Base-by-base conservation (phyloP, 2,329 filamentous ascomycete species). In the Aspergillus terreus region DNA sequence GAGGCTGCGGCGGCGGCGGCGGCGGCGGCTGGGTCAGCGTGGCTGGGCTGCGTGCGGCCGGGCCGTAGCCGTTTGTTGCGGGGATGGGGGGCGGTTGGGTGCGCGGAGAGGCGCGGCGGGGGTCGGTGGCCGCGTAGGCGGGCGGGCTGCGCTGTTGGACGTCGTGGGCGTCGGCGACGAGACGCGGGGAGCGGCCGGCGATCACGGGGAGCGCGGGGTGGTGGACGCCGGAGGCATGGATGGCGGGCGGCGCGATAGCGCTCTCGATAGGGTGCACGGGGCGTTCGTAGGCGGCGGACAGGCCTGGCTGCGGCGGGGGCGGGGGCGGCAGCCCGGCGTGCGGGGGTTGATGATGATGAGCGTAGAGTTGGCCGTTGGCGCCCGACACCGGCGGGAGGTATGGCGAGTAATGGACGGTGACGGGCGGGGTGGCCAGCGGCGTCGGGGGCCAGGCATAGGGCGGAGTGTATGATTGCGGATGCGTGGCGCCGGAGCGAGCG, bases 391-490 rank as follows among this genome's bases (percentile, higher is more conserved):
- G 66, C 21, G 71, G 70, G 19, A 74, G 61, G 52, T 73, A 74
- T 6, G 61, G 58, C n/a, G 63, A 58, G 50, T 71, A 74, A 43
- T 63, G 66, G 41, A 67, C 64, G 27, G 71, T 50, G 17, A 68
- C 67, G 4, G 73, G 70, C 19, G 72, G 72, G n/a, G 73, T 75
- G 19, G 68, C 67, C 50, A 76, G 62, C 10, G 73, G 72, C n/a
- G 71, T 72, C 6, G 73, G 70, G 7, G 74, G 71, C 71, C 75
- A 77, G 27, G 68, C 63, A 56, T 76, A 77, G 6, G 68, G 63
- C 6, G 71, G 65, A 0, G 68, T 58, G 51, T 76, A 76, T 23
- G 69, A 63, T 7, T 70, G 71, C 14, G 71, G 67, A 54, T 71
- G 71, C 12, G 69, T 62, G 30, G 68, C 64, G 15, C 68, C 56